Percentiles rank a stretch among this genome's conserved stretches.
These are phyloP conservation scores for Alternaria metachromatica DNA, from an alignment of 2,329 filamentous ascomycete genomes.

Conservation along the genomic window DNA sequence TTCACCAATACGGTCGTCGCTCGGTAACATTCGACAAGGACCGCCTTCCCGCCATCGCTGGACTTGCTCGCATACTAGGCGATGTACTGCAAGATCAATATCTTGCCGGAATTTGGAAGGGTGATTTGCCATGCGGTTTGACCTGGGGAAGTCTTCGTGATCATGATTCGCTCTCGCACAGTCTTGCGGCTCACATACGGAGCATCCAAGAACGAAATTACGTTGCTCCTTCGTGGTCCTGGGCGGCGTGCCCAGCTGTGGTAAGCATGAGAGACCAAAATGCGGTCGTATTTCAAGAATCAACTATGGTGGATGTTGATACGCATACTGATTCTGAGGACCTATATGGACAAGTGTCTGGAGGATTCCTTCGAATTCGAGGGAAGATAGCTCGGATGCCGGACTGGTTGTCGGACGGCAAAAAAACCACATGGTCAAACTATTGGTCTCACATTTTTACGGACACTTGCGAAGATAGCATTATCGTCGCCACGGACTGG, in stretches of 20 bases:
- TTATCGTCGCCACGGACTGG: background rate
- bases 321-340: rapidly evolving
- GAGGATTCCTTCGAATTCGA: background rate
- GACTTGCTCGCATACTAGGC: background rate
- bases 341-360: background rate
- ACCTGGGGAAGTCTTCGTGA: background rate
- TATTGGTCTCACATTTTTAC: no score
- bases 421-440: no score
- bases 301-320: rapidly evolving
- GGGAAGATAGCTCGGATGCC: background rate
- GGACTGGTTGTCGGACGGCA: no score
- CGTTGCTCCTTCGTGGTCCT: background rate
- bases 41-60: background rate
- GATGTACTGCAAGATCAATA: background rate
- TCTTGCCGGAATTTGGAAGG: background rate
- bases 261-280: no score
- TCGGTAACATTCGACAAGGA: background rate
- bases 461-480: no score
- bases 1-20: background rate
- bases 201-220: background rate
- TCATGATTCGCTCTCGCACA: background rate
- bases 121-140: background rate
- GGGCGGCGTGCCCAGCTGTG: background rate
- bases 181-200: rapidly evolving
- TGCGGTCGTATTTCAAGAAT: background rate